A percentile compares a stretch with the other conserved stretches of the same genome.
Evolutionary conservation across 768 basidiomycete species (phyloP).

Genomic region (Tricholoma flavovirens): DNA sequence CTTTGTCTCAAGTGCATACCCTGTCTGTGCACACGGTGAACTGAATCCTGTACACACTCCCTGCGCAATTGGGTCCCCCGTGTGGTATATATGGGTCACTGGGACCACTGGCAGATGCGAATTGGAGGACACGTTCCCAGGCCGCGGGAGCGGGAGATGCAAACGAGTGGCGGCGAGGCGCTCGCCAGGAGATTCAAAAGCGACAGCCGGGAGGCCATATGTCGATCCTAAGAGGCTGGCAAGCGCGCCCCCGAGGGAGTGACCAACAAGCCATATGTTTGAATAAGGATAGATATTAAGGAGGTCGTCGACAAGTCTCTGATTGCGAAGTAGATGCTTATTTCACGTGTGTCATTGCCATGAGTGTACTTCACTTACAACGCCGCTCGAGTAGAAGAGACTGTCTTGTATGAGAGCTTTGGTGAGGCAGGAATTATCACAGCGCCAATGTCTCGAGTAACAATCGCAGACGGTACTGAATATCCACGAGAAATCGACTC

Average conservation of each 20-base stretch:
- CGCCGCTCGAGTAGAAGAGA: slow-evolving; percentile 87
- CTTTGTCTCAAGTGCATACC: slow-evolving; percentile 80
- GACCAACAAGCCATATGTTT: slow-evolving; percentile 86
- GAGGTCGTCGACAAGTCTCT: slow-evolving; percentile 89
- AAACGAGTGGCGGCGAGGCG: slow-evolving; percentile 70
- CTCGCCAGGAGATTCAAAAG: slow-evolving; percentile 85
- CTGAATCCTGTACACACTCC: slow-evolving; percentile 71
- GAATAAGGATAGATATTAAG: slow-evolving; percentile 75
- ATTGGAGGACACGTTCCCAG: neutral
- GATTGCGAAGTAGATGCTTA: neutral
- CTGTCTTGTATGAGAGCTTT: slow-evolving; percentile 82
- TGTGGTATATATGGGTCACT: slow-evolving; percentile 83
- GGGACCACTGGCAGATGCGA: slow-evolving; percentile 28
- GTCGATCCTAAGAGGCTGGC: slow-evolving; percentile 86
- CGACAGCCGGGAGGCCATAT: slow-evolving; percentile 86
- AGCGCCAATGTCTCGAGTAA: slow-evolving; percentile 62
- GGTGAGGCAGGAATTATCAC: slow-evolving; percentile 77
- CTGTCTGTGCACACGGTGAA: slow-evolving; percentile 75
- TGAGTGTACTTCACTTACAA: slow-evolving; percentile 43
- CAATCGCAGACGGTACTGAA: slow-evolving; percentile 88
- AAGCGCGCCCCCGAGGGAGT: slow-evolving; percentile 87
- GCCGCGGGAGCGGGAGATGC: slow-evolving; percentile 76
- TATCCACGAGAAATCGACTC: slow-evolving; percentile 82
- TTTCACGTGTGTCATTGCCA: neutral
- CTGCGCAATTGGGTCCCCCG: slow-evolving; percentile 89